Evolutionary conservation across 1,284 basidiomycete genomes (phyloP).

Genomic region (Fomitopsis palustris): DNA sequence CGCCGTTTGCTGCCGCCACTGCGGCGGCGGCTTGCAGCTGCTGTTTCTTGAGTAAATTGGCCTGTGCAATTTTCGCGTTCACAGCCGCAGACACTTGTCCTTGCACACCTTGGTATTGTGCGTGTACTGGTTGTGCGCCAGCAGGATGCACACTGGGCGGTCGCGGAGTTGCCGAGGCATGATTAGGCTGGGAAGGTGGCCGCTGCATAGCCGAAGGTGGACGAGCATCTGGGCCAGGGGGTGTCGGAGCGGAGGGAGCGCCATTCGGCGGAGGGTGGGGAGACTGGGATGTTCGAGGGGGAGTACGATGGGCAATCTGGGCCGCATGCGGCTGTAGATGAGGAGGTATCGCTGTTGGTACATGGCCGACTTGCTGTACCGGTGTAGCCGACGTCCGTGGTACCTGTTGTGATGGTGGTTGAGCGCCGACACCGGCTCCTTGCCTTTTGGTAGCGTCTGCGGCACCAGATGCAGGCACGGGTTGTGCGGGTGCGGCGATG

Average conservation of each 20-base stretch:
- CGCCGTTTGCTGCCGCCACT: neutral
- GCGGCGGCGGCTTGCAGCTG: neutral
- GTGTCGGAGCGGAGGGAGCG: slow-evolving; percentile 10
- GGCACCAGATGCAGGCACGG: slow-evolving; percentile 4
- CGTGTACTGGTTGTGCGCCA: slow-evolving; percentile 7
- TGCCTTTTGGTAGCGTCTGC: slow-evolving; percentile 12
- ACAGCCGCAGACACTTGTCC: neutral
- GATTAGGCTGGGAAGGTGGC: slow-evolving; percentile 4
- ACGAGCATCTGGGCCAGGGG: slow-evolving; percentile 12
- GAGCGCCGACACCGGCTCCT: slow-evolving; percentile 11
- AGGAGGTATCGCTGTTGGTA: slow-evolving; percentile 11
- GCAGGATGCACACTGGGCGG: neutral
- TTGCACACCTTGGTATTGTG: slow-evolving; percentile 1
- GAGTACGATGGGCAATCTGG: slow-evolving; percentile 9
- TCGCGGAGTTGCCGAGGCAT: neutral
- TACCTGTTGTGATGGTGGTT: slow-evolving; percentile 10
- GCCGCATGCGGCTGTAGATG: slow-evolving; percentile 18
- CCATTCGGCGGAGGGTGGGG: slow-evolving; percentile 13
- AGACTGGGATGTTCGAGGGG: slow-evolving; percentile 13
- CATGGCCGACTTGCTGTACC: slow-evolving; percentile 9
- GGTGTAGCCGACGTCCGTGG: slow-evolving; percentile 16
- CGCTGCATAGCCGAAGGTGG: slow-evolving; percentile 10
- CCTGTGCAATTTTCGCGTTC: neutral
- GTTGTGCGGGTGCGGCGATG: slow-evolving; percentile 12
- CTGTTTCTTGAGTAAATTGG: neutral